Evolutionary conservation across 768 basidiomycete genomes (phyloP).

Genomic region (Agrocybe praecox): DNA sequence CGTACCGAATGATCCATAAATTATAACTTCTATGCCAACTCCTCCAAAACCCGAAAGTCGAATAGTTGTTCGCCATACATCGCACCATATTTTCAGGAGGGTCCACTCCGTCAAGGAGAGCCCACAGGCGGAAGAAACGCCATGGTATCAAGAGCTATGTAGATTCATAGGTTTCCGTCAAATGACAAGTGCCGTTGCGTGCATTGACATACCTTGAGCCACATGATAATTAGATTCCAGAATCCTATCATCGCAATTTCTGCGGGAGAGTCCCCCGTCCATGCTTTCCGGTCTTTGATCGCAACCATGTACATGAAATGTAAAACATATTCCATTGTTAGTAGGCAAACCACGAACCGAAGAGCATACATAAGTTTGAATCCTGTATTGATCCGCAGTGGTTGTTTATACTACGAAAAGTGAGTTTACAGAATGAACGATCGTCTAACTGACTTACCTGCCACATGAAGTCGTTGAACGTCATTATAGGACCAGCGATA

Average conservation of each 20-base stretch:
- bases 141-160: slow-evolving; percentile 89
- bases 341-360: slow-evolving; percentile 69
- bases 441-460: slow-evolving; percentile 55
- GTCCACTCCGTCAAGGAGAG: slow-evolving; percentile 84
- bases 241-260: slow-evolving; percentile 93
- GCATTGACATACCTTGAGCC: slow-evolving; percentile 78
- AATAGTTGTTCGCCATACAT: slow-evolving; percentile 99
- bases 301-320: slow-evolving; percentile 98
- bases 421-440: neutral
- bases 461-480: slow-evolving; percentile 94
- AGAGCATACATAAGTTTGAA: slow-evolving; percentile 56
- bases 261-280: slow-evolving; percentile 76
- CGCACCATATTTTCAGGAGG: slow-evolving; percentile 99
- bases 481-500: slow-evolving; percentile 94
- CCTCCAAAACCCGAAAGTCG: slow-evolving; percentile 90
- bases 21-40: slow-evolving; percentile 98
- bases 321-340: slow-evolving; percentile 89
- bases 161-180: neutral
- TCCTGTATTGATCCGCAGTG: slow-evolving; percentile 43
- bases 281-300: slow-evolving; percentile 87
- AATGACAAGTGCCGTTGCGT: neutral
- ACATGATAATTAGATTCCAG: slow-evolving; percentile 95
- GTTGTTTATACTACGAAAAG: slow-evolving; percentile 57
- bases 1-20: slow-evolving; percentile 88
- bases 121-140: slow-evolving; percentile 97